phyloP scores from a whole-genome alignment of 306 rosid species.

The Prunus mira region DNA sequence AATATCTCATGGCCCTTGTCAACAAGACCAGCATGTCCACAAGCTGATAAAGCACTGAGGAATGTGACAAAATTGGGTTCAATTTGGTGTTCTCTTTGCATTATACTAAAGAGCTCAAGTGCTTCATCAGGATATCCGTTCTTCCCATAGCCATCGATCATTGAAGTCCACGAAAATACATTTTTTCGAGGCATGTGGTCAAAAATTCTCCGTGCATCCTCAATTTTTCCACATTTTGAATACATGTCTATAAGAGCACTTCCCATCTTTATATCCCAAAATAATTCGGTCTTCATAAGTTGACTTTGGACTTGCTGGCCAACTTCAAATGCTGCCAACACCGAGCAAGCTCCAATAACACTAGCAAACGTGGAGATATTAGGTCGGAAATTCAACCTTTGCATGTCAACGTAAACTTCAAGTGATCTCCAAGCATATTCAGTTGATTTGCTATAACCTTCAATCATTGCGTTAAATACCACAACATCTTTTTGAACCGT shows the following conservation, averaged over 20 bases:
- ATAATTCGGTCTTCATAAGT: constrained; percentile 61
- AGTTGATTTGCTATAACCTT: constrained; percentile 75
- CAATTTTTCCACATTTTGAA: constrained; percentile 73
- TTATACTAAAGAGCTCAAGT: constrained; percentile 55
- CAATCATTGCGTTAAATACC: constrained; percentile 89
- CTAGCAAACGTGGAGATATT: constrained; percentile 88
- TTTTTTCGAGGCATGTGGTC: constrained; percentile 64
- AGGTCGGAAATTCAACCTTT: constrained; percentile 58
- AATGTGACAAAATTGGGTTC: constrained; percentile 72
- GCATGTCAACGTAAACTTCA: constrained; percentile 74
- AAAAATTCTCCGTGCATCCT: constrained; percentile 62
- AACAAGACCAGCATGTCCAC: constrained; percentile 80
- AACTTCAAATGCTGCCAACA: constrained; percentile 59
- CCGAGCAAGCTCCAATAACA: constrained; percentile 76
- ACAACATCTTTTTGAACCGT: constrained; percentile 69
- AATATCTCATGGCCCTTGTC: constrained; percentile 71
- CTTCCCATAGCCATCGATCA: constrained; percentile 95
- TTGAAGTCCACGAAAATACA: constrained; percentile 91
- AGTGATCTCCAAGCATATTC: constrained; percentile 61
- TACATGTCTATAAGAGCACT: constrained; percentile 88
- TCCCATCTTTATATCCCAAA: constrained; percentile 54
- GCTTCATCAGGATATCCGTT: constrained; percentile 71
- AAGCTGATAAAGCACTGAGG: constrained; percentile 82
- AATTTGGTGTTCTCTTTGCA: constrained; percentile 41
- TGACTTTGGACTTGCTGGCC: constrained; percentile 78